Evolutionary conservation across 225 moss, liverwort and hornwort species (phyloP), one percentile per base, ranked within the genome.

Genomic region (Antitrichia curtipendula): DNA sequence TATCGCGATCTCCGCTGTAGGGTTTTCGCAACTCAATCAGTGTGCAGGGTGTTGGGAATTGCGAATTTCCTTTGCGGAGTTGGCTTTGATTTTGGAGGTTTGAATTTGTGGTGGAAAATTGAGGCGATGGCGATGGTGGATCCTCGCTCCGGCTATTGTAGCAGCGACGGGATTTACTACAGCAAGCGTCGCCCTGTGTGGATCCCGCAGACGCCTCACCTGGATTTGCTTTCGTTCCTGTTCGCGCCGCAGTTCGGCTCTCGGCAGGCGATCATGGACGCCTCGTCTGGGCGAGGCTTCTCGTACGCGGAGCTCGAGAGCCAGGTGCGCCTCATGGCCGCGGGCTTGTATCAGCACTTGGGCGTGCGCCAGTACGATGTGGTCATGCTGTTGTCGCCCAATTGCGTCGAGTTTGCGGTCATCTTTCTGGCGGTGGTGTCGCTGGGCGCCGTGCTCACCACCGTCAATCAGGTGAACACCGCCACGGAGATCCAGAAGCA

Each of bases 381-480:
- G 59, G 94, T 94, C 52, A 89, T 94, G 94, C 92, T 94, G 40
- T n/a, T 94, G 78, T 90, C 94, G 41, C 65, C 85, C 53, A 94
- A 92, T 81, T 92, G 91, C 53, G 77, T 94, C 56, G 91, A 92
- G 80, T 92, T 91, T 65, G 65, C 92, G 19, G 92, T 92, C 27
- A 90, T 94, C 53, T 94, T 94, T 64, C 88, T 92, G 23, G 94
- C 94, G 25, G 92, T 92, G 45, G 89, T 81, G 71, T 90, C 86
- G 36, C 90, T 94, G 25, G 94, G 94, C 70, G 94, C 91, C 32
- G 88, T 91, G 69, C 87, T 94, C 72, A 94, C 94, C 25, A 94
- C 94, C 12, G 92, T 94, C 58, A 92, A 94, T 86, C 94, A 85
- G 79, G 87, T 92, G 83, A 94, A 94, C 50, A 92, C 92, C 22